Conservation (phyloP, 805 yeast species). For the Saccharomycopsis sp. region DNA sequence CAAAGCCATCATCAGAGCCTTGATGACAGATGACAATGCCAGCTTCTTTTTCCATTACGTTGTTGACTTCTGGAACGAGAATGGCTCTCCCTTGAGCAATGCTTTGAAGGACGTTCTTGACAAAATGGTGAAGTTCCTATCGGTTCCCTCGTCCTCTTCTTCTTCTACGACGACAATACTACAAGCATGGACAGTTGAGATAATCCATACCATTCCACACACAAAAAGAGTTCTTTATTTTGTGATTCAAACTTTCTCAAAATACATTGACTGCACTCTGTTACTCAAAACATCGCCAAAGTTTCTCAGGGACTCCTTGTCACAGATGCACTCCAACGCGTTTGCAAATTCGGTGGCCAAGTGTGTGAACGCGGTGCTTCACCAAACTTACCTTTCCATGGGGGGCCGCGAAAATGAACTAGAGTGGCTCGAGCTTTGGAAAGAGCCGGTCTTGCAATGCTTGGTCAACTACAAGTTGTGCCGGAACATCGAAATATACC, state of each 20-base stretch:
- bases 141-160: constrained; percentile 19
- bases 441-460: constrained; percentile 28
- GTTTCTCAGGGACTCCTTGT: constrained; percentile 40
- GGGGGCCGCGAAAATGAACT: constrained; percentile 19
- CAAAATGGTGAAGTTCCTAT: constrained; percentile 40
- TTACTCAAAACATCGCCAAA: constrained; percentile 37
- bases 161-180: constrained; percentile 2
- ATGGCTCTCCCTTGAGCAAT: constrained; percentile 62
- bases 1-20: constrained; percentile 13
- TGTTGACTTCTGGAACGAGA: constrained; percentile 61
- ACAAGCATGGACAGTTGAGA: constrained; percentile 36
- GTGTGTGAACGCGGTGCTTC: constrained; percentile 36
- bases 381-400: constrained; percentile 26
- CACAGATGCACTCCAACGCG: constrained; percentile 45
- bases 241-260: constrained; percentile 47
- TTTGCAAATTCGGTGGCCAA: constrained; percentile 63
- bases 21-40: constrained; percentile 24
- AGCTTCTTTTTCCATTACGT: constrained; percentile 41
- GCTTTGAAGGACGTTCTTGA: constrained; percentile 53
- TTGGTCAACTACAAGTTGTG: constrained; percentile 30
- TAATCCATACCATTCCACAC: constrained; percentile 34
- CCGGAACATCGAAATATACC: constrained; percentile 45
- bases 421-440: constrained; percentile 49
- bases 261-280: constrained; percentile 34
- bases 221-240: constrained; percentile 54